Evolutionary conservation across 225 moss, liverwort and hornwort species (phyloP), one percentile per base, ranked within the genome.

Genomic region (Straminergon stramineum): DNA sequence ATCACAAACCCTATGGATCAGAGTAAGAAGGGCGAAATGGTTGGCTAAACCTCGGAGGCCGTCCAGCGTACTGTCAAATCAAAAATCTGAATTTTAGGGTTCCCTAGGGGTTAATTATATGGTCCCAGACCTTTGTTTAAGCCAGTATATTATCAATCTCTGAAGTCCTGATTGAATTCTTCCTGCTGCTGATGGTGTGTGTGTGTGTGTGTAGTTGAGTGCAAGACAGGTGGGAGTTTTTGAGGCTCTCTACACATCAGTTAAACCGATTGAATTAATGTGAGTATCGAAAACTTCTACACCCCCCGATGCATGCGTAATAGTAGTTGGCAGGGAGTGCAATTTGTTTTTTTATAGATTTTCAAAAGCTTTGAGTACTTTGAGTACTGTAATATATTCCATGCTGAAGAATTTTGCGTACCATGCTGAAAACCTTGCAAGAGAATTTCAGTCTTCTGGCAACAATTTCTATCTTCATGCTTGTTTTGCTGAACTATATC

Each of bases 211-310:
- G 71, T 90, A 99, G 99, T 92, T 97, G 85, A 99, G 97, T 95
- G 96, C 97, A 84, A 97, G 96, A 82, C 96, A 94, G 90, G 94
- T 97, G 85, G 99, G 99, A 91, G 97, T 99, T 89, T 95, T 99
- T 91, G 99, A 97, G 78, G 87, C 97, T 35, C 94, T 99, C 64
- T 99, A 97, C 92, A 95, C 93, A 84, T 95, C 99, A 58, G 95
- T 97, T 32, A 97, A 95, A 89, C 99, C 99, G 65, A 97, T 99
- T 83, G 97, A 99, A 90, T 93, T 99, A 77, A 87, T 97, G 99
- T 97, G 90, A 96, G 97, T 92, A 15, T 89, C 85, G 45, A 52
- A 67, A 84, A 68, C 20, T 83, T 41, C 73, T 41, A 19, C 79
- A 34, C 57, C 13, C 15, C 26, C 83, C 48, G 63, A 56, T 89